These are phyloP conservation scores for Chaetoceros muelleri DNA, from an alignment of 108 stramenopile genomes.

Conservation along the genomic window DNA sequence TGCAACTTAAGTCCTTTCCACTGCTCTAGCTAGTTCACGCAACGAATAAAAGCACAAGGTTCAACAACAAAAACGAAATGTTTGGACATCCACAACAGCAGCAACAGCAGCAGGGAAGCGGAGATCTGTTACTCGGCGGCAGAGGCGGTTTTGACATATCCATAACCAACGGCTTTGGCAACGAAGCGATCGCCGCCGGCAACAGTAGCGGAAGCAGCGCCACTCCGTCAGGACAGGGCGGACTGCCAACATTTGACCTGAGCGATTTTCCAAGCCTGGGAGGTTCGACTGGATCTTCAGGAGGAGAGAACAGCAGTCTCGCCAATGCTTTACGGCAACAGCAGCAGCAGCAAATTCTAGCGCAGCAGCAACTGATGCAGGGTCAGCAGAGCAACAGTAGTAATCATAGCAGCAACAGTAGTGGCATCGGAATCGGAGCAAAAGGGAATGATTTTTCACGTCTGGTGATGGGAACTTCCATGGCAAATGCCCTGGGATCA, in stretches of 20 bases:
- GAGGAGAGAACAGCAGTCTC: conserved; percentile 39
- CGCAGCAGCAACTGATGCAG: conserved; percentile 66
- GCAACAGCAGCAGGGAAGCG: conserved; percentile 29
- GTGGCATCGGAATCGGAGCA: conserved; percentile 11
- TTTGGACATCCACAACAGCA: conserved; percentile 7
- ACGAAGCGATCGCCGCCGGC: conserved; percentile 20
- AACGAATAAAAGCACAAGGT: no score
- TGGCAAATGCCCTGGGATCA: conserved; percentile 6
- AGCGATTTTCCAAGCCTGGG: conserved; percentile 80
- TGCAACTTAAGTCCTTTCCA: no score
- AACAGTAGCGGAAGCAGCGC: conserved; percentile 4
- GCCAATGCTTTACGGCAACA: conserved; percentile 54
- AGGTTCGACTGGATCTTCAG: conserved; percentile 30
- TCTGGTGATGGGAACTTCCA: conserved; percentile 50
- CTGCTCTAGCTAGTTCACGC: no score
- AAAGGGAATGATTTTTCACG: conserved; percentile 54
- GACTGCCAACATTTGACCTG: conserved; percentile 53
- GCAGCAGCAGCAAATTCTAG: conserved; percentile 23
- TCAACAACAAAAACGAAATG: neutral
- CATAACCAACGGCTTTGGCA: conserved; percentile 27
- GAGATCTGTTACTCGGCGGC: conserved; percentile 39
- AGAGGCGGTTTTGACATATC: conserved; percentile 27
- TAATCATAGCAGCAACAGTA: no score
- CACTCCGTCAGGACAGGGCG: neutral
- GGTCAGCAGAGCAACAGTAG: conserved; percentile 2